phyloP scores from a whole-genome alignment of 2,329 filamentous ascomycete genomes.

The Penicillium frequentans region DNA sequence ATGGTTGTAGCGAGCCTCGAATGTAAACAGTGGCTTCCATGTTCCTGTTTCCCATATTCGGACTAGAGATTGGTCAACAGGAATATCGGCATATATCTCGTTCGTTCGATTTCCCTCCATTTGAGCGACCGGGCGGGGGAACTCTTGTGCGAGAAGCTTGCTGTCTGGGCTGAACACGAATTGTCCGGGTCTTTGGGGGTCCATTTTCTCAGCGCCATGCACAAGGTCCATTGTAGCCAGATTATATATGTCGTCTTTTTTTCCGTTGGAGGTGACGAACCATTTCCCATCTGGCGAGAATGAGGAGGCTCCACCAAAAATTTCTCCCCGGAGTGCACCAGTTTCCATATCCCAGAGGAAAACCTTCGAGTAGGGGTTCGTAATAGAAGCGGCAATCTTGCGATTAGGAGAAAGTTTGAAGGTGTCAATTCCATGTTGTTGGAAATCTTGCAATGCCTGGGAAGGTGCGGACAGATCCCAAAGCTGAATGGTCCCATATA shows the following conservation, averaged over 20 bases:
- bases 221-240: background rate
- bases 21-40: background rate
- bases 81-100: background rate
- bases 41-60: background rate
- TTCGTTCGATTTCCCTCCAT: background rate
- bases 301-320: background rate
- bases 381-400: background rate
- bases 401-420: background rate
- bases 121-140: background rate
- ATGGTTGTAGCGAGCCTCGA: background rate
- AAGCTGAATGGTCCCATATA: background rate
- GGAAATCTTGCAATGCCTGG: background rate
- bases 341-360: background rate
- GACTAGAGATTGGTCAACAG: background rate
- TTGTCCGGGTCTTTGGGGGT: background rate
- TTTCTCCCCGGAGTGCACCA: background rate
- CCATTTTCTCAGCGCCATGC: background rate
- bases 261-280: background rate
- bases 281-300: background rate
- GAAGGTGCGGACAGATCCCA: background rate
- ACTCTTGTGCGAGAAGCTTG: background rate
- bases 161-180: background rate
- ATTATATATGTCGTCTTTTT: background rate
- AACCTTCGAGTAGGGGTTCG: background rate
- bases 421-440: background rate